Conservation (phyloP, 345 rosid species). For the Salix caprea region DNA sequence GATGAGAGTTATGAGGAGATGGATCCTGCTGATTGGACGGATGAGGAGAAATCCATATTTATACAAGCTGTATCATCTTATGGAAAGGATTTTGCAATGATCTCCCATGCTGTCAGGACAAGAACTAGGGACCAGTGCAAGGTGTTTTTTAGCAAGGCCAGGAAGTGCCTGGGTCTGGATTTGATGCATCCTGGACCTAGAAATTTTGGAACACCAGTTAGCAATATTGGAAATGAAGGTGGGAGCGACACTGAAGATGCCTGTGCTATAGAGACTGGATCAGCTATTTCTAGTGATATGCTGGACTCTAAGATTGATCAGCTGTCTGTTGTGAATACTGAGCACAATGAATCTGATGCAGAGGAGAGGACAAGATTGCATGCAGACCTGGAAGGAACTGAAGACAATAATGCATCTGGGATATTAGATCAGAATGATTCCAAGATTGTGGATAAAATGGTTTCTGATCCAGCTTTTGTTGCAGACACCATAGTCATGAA, state of each 20-base stretch:
- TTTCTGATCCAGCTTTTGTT: conserved; percentile 27
- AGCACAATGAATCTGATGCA: conserved; percentile 31
- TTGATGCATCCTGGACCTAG: conserved; percentile 40
- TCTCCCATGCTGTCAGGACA: conserved; percentile 60
- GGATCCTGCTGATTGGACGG: conserved; percentile 86
- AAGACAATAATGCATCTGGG: conserved; percentile 28
- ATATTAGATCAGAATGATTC: conserved; percentile 23
- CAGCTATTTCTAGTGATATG: conserved; percentile 40
- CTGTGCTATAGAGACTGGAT: conserved; percentile 47
- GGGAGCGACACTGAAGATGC: conserved; percentile 78
- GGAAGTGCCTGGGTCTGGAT: conserved; percentile 90
- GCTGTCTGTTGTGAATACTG: conserved; percentile 20
- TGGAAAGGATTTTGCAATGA: conserved; percentile 81
- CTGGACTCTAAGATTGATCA: conserved; percentile 36
- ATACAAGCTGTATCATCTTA: conserved; percentile 62
- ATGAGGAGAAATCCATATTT: conserved; percentile 73
- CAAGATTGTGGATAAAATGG: conserved; percentile 25
- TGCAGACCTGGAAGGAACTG: conserved; percentile 29
- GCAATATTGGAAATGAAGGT: conserved; percentile 64
- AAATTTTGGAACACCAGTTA: conserved; percentile 34
- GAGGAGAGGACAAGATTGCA: conserved; percentile 24
- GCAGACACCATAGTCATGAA: conserved; percentile 21
- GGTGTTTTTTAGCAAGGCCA: conserved; percentile 88
- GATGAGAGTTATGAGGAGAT: conserved; percentile 92
- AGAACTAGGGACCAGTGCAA: conserved; percentile 80